These are phyloP conservation scores for Cicer cuneatum DNA, from an alignment of 306 rosid species.

Conservation along the genomic window DNA sequence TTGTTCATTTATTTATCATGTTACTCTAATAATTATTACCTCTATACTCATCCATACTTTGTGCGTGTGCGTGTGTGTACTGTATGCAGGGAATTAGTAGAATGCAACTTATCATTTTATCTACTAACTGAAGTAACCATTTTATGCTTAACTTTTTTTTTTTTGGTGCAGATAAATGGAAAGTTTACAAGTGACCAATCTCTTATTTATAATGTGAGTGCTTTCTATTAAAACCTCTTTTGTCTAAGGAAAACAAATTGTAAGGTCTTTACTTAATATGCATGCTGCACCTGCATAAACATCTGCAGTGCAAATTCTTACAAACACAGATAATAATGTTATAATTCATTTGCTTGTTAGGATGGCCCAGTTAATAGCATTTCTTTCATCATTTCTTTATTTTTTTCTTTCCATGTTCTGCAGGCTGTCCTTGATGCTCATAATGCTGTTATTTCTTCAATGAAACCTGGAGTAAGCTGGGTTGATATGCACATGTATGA, in stretches of 20 bases:
- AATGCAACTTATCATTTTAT: background rate
- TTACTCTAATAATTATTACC: conserved; percentile 28
- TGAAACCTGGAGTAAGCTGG: conserved; percentile 89
- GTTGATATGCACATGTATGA: conserved; percentile 86
- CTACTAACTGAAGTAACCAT: conserved; percentile 22
- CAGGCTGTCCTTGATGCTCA: conserved; percentile 97
- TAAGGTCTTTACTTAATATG: conserved; percentile 22
- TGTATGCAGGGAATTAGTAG: background rate
- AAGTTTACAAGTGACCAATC: conserved; percentile 83
- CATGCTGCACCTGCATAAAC: conserved; percentile 14
- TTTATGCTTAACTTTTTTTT: conserved; percentile 35
- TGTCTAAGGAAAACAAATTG: conserved; percentile 22
- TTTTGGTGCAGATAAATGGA: conserved; percentile 78
- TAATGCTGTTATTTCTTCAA: conserved; percentile 72
- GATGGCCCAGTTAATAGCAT: conserved; percentile 33
- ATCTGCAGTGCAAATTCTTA: conserved; percentile 37
- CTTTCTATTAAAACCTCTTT: conserved; percentile 22
- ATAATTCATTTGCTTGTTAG: conserved; percentile 29
- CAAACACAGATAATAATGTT: conserved; percentile 1
- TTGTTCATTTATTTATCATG: background rate
- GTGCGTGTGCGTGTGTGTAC: background rate
- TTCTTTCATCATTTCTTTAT: conserved; percentile 9
- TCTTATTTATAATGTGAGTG: conserved; percentile 75
- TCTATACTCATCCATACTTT: background rate
- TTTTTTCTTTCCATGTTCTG: conserved; percentile 40